phyloP scores from a whole-genome alignment of 1,139 yeast species.

The Trichomonascaceae sp. region DNA sequence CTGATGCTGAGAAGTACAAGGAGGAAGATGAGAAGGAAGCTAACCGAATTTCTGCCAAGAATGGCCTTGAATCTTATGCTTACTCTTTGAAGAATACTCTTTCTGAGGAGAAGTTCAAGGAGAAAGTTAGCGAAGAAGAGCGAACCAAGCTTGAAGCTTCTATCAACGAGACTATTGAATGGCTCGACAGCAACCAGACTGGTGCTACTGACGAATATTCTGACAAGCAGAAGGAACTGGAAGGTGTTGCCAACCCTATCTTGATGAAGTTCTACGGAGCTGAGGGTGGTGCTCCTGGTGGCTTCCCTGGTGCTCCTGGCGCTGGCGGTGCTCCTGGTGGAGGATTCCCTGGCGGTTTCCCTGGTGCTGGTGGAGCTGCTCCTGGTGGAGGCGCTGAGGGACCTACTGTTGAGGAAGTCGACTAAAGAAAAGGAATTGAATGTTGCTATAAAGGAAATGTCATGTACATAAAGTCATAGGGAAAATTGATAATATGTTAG shows the following conservation, averaged over 20 bases:
- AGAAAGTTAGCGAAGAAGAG: conserved; percentile 77
- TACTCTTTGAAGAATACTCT: conserved; percentile 83
- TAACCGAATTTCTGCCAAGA: conserved; percentile 70
- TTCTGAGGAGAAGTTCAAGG: conserved; percentile 72
- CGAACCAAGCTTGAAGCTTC: conserved; percentile 73
- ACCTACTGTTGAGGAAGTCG: conserved; percentile 94
- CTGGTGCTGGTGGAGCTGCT: conserved; percentile 46
- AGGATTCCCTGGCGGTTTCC: conserved; percentile 34
- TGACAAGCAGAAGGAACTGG: conserved; percentile 91
- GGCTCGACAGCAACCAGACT: conserved; percentile 86
- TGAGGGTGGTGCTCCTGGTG: conserved; percentile 51
- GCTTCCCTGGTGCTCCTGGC: conserved; percentile 49
- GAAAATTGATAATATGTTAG: conserved; percentile 1
- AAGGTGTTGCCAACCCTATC: conserved; percentile 89
- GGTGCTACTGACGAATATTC: conserved; percentile 82
- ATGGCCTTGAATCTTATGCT: conserved; percentile 87
- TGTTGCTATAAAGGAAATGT: conserved; percentile 3
- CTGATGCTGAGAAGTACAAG: conserved; percentile 82
- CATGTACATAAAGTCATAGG: conserved; percentile 3
- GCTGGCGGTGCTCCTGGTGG: conserved; percentile 71
- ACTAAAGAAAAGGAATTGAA: conserved; percentile 38
- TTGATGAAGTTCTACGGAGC: conserved; percentile 78
- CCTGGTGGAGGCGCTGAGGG: conserved; percentile 39
- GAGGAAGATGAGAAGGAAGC: conserved; percentile 82
- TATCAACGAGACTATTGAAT: conserved; percentile 76